Percentiles rank a stretch among this genome's conserved stretches.
phyloP scores from a whole-genome alignment of 73 alveolate species.

The Effrenium voratum region DNA sequence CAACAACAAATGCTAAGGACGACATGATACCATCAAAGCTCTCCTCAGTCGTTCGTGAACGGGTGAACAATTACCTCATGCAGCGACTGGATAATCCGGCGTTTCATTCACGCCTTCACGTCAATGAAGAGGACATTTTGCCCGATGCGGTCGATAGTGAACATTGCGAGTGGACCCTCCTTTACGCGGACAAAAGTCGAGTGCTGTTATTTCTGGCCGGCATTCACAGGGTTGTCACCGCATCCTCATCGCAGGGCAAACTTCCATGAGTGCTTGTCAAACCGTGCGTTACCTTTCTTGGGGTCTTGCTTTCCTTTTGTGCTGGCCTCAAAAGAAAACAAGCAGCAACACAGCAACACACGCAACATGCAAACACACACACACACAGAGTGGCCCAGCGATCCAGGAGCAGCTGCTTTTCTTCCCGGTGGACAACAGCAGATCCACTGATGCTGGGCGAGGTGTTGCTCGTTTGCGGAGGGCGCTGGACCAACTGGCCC shows the following conservation, averaged over 20 bases:
- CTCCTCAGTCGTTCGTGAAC: not conserved
- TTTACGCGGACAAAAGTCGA: too few relatives aligned
- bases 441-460: not conserved
- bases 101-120: constrained; percentile 25
- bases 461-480: not conserved
- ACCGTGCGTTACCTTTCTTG: too few relatives aligned
- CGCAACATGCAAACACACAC: too few relatives aligned
- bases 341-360: too few relatives aligned
- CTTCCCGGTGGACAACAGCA: constrained; percentile 74
- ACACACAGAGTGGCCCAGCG: not conserved
- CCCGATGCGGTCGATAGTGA: not conserved
- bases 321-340: too few relatives aligned
- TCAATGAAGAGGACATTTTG: constrained; percentile 39
- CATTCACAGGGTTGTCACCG: too few relatives aligned
- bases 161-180: too few relatives aligned
- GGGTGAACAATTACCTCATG: constrained; percentile 7
- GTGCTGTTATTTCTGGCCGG: too few relatives aligned
- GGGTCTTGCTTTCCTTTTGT: too few relatives aligned
- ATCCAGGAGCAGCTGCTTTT: not conserved
- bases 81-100: constrained; percentile 38
- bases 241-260: too few relatives aligned
- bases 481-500: constrained; percentile 21
- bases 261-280: too few relatives aligned
- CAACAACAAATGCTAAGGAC: not conserved
- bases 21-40: not conserved